phyloP scores from a whole-genome alignment of 768 basidiomycete genomes.

The Termitomyces sp. region DNA sequence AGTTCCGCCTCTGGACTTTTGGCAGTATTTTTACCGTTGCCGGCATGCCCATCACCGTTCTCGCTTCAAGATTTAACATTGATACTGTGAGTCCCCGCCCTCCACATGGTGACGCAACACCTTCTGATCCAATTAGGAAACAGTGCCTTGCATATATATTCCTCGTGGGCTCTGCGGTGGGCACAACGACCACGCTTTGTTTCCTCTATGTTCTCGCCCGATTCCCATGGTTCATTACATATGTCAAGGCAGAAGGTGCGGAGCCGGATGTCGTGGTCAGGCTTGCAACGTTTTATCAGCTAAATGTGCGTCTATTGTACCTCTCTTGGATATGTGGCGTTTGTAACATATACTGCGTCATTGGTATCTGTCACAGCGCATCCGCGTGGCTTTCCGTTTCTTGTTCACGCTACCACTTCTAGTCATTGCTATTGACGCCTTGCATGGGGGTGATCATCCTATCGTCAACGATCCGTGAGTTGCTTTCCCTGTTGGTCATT shows the following conservation, averaged over 20 bases:
- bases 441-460: conserved; percentile 33
- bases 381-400: conserved; percentile 73
- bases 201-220: conserved; percentile 68
- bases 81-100: conserved; percentile 39
- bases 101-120: not conserved
- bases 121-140: conserved; percentile 7
- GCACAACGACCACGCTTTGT: conserved; percentile 58
- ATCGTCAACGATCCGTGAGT: conserved; percentile 54
- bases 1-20: conserved; percentile 66
- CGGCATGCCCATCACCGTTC: conserved; percentile 66
- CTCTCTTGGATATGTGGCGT: not conserved
- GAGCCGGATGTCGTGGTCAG: conserved; percentile 70
- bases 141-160: conserved; percentile 76
- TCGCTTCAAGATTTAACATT: conserved; percentile 52
- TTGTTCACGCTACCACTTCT: conserved; percentile 66
- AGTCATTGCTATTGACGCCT: conserved; percentile 59
- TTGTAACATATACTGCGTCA: not conserved
- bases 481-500: conserved; percentile 8
- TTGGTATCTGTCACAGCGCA: conserved; percentile 34
- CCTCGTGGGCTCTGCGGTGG: conserved; percentile 60
- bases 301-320: conserved; percentile 56
- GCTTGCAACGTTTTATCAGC: conserved; percentile 66
- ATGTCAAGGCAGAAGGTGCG: conserved; percentile 69
- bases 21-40: conserved; percentile 60
- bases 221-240: conserved; percentile 65